phyloP scores from a whole-genome alignment of 2,329 filamentous ascomycete species.

The Elsinoe arachidis region DNA sequence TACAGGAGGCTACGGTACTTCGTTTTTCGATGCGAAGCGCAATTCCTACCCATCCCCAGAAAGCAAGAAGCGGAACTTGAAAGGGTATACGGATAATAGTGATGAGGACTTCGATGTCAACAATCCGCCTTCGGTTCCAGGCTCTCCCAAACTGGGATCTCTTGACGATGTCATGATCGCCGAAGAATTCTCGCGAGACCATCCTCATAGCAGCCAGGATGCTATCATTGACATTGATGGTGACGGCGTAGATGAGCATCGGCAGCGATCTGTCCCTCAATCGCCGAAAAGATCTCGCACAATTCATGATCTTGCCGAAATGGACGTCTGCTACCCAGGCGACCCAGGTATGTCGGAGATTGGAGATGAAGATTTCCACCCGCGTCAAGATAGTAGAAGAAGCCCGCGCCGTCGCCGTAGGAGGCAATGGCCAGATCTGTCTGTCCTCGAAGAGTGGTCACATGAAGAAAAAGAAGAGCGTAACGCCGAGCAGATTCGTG shows the following conservation, averaged over 20 bases:
- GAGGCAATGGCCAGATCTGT: conserved; percentile 76
- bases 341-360: conserved; percentile 65
- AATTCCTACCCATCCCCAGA: conserved; percentile 29
- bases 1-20: conserved; percentile 24
- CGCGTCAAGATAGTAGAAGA: conserved; percentile 23
- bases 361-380: conserved; percentile 60
- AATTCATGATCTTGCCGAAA: conserved; percentile 58
- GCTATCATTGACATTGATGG: conserved; percentile 44
- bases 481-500: conserved; percentile 64
- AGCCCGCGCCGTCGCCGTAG: conserved; percentile 45
- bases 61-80: conserved; percentile 19
- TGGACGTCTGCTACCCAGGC: conserved; percentile 87
- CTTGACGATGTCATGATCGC: conserved; percentile 60
- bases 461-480: conserved; percentile 80
- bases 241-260: conserved; percentile 21
- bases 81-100: conserved; percentile 13
- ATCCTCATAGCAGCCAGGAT: conserved; percentile 34
- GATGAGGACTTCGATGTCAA: conserved; percentile 51
- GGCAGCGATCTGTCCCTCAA: conserved; percentile 31
- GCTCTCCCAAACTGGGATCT: conserved; percentile 47
- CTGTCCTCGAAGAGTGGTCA: conserved; percentile 80
- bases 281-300: conserved; percentile 46
- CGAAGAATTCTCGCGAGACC: conserved; percentile 45
- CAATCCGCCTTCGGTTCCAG: conserved; percentile 55
- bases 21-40: conserved; percentile 24